Conservation (phyloP, 176 grass and related monocot species). For the Hyparrhenia diplandra region DNA sequence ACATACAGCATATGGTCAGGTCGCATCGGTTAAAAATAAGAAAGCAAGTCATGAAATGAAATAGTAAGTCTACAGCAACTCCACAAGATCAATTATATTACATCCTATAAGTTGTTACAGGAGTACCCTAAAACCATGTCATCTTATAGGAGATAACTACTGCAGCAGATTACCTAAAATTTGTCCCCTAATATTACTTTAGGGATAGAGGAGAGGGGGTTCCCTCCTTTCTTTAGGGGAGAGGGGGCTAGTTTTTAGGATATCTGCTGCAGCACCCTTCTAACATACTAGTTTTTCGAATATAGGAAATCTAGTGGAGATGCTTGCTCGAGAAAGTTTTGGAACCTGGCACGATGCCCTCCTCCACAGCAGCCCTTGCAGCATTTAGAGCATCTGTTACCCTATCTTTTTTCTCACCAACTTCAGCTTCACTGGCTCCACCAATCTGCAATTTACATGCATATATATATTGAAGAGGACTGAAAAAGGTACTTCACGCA, state of each 20-base stretch:
- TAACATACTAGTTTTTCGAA: background rate
- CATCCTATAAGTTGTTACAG: background rate
- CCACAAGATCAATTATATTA: background rate
- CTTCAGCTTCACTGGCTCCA: constrained; percentile 85
- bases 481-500: background rate
- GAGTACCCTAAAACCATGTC: background rate
- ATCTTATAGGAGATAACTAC: background rate
- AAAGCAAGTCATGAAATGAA: background rate
- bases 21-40: background rate
- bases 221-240: background rate
- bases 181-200: background rate
- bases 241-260: background rate
- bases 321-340: background rate
- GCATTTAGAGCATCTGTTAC: constrained; percentile 95
- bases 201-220: background rate
- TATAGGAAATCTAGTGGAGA: background rate
- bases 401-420: constrained; percentile 95
- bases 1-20: constrained; percentile 2
- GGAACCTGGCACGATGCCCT: constrained; percentile 88
- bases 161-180: background rate
- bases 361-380: constrained; percentile 75
- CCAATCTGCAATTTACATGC: constrained; percentile 60
- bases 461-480: background rate
- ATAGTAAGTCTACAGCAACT: background rate
- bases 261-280: background rate